phyloP scores from a whole-genome alignment of 345 rosid genomes.

The Rubroshorea leprosula region DNA sequence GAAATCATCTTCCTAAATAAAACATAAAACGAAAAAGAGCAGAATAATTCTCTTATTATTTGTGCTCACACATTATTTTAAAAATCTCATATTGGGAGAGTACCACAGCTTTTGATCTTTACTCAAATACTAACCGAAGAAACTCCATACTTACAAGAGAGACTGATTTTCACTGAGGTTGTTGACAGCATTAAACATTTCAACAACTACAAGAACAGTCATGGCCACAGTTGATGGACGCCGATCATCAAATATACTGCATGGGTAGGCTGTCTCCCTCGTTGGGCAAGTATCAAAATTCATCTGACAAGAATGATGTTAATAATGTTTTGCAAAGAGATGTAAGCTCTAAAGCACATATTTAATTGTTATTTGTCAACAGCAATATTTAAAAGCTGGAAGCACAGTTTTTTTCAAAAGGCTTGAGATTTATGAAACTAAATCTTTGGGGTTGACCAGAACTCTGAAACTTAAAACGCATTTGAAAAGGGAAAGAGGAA shows the following conservation, averaged over 20 bases:
- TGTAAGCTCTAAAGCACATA: neutral
- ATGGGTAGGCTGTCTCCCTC: conserved; percentile 82
- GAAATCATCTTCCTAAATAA: neutral
- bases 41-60: neutral
- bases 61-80: neutral
- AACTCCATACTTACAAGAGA: conserved; percentile 62
- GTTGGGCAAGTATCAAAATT: conserved; percentile 81
- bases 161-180: conserved; percentile 99
- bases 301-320: conserved; percentile 51
- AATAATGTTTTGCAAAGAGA: neutral
- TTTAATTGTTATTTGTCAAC: neutral
- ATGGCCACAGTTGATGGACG: conserved; percentile 97
- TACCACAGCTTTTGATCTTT: neutral
- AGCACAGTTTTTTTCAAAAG: no score
- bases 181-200: conserved; percentile 98
- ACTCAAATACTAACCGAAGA: neutral
- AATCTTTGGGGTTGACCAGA: no score
- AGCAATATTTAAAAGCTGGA: conserved; percentile 1
- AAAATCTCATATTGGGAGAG: neutral
- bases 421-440: no score
- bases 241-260: conserved; percentile 86
- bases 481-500: no score
- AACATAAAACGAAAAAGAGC: neutral
- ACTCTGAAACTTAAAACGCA: no score
- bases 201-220: conserved; percentile 99